Base-by-base conservation (phyloP, 1,284 basidiomycete species). In the Cryptococcus maquisensis region DNA sequence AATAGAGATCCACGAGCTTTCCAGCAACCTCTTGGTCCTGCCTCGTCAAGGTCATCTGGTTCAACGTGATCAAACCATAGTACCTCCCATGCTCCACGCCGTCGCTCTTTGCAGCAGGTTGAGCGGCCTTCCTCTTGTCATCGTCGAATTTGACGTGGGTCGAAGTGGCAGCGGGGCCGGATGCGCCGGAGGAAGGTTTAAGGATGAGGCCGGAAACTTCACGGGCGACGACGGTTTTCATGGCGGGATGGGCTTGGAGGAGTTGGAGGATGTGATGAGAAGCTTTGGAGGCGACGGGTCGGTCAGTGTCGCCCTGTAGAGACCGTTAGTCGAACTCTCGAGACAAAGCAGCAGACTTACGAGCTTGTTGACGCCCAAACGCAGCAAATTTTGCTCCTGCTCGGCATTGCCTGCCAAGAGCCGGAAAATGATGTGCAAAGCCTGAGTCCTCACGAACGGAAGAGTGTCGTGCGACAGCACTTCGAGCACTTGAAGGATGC, bases 331-430 rank as follows among this genome's bases (percentile, higher is more conserved):
- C n/a, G 18, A 13, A n/a, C 13, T 8, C 35, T 48, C 4, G 37
- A 23, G 23, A 26, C n/a, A 48, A 23, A 35, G 16, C 12, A 20
- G 35, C n/a, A 3, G 12, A 78, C 84, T 52, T 60, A 87, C 90
- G 36, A 96, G 83, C 75, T 98, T 98, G 80, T 98, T 97, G 46
- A 93, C 90, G 16, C 98, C 84, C 7, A 98, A 79, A 23, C 89
- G 84, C 6, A 98, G 82, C 45, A 98, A 78, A 76, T 98, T 98
- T 67, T 97, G 92, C 72, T 98, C 96, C 75, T 99, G 96, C 72
- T 99, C 96, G 0, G 94, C 88, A 66, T 94, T 94, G 60, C 88
- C 88, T 23, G 85, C 83, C 8, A 99, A 83, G 1, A 98, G 82
- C 39, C 84, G 86, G 74, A 81, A 86, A 50, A 90, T 85, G 59